Evolutionary conservation across 2,329 filamentous ascomycete genomes (phyloP), one percentile per base, ranked within the genome.

Genomic region (Colletotrichum sojae): DNA sequence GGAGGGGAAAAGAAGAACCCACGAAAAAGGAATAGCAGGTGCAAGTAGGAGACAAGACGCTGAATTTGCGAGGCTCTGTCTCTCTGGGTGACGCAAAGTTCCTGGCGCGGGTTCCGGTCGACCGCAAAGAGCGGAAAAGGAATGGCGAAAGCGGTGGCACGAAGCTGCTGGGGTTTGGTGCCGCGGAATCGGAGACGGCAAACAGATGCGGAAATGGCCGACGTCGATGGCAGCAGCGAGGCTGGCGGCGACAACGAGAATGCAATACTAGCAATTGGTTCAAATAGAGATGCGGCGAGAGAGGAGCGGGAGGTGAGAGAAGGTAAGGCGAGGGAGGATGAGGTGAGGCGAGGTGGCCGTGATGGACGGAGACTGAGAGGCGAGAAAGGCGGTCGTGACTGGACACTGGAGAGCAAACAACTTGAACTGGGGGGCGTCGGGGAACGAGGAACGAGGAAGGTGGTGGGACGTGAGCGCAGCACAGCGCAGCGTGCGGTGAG

Each of bases 341-440:
- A 36, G 8, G 31, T 36, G 31, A 36, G 31, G 31, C 31, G 31
- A 31, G 48, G 54, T 55, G 40, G 51, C 51, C 43, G 60, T 55
- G 60, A 56, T 39, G 49, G 53, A 22, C 36, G 54, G 58, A 25
- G 53, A 22, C 36, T 46, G 58, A 25, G 43, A 36, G 54, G 54
- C 54, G 49, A 55, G 60, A 69, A 62, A 69, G 43, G 66, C 66
- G 61, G 55, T 66, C 66, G 66, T 69, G 61, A 61, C 39, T 18
- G 48, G 49, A n/a, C 22, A 25, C 22, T 25, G 51, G 45, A 43
- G 49, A 36, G 31, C 8, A 36, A 36, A 36, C 31, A 36, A 36
- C 31, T 36, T 36, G 31, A 55, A 45, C 60, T 48, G 62, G 62
- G 61, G 66, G 55, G 55, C 49, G 51, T 59, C 66, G 12, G 55